Evolutionary conservation across 768 basidiomycete species (phyloP).

Genomic region (Grammothele lineata): DNA sequence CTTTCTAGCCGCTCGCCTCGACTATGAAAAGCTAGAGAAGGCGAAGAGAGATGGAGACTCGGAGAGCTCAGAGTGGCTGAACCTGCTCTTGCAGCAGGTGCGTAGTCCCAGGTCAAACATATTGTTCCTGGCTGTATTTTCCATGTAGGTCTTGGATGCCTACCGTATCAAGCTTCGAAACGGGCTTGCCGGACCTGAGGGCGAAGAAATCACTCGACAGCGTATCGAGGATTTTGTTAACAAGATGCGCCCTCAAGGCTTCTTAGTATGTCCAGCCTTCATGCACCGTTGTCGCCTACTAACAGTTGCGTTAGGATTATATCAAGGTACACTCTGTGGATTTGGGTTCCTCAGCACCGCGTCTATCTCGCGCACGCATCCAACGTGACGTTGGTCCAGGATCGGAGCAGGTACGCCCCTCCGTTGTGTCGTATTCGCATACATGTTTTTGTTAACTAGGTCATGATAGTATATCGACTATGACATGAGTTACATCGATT

Average conservation of each 20-base stretch:
- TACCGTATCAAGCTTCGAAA: slow-evolving; percentile 78
- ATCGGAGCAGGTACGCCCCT: slow-evolving; percentile 17
- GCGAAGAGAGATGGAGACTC: slow-evolving; percentile 24
- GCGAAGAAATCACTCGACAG: slow-evolving; percentile 78
- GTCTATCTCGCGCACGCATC: slow-evolving; percentile 63
- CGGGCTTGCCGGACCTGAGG: slow-evolving; percentile 63
- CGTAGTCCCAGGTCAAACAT: not conserved
- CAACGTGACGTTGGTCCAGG: slow-evolving; percentile 22
- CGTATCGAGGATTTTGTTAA: slow-evolving; percentile 82
- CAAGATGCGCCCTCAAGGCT: slow-evolving; percentile 60
- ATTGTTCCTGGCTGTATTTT: not conserved
- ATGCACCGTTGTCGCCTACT: slow-evolving; percentile 1
- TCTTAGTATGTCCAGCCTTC: slow-evolving; percentile 47
- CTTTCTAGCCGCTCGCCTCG: not conserved
- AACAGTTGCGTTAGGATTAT: slow-evolving; percentile 53
- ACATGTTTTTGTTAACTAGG: slow-evolving; percentile 8
- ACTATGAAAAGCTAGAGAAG: not conserved
- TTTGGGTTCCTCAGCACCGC: slow-evolving; percentile 77
- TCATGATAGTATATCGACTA: slow-evolving; percentile 68
- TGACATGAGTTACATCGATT: slow-evolving; percentile 81
- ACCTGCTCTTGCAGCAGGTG: slow-evolving; percentile 79
- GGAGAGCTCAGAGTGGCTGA: slow-evolving; percentile 92
- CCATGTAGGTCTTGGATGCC: slow-evolving; percentile 53
- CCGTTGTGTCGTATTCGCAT: not conserved
- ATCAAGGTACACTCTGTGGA: slow-evolving; percentile 84